These are phyloP conservation scores for Colletotrichum sp. DNA, from an alignment of 2,329 filamentous ascomycete species.

Conservation along the genomic window DNA sequence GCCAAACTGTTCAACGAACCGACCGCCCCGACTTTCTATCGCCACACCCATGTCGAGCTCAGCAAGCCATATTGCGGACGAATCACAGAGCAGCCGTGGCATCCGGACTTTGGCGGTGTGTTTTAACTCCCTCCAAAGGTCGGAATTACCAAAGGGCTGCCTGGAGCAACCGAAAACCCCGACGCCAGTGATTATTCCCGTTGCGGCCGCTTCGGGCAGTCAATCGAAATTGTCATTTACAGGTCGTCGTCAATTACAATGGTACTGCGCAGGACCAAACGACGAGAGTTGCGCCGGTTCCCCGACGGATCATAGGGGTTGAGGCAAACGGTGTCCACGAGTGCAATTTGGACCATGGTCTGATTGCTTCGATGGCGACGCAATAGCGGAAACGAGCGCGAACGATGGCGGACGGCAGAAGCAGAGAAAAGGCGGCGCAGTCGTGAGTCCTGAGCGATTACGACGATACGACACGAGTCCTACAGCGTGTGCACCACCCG, in stretches of 20 bases:
- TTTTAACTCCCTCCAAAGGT: not conserved
- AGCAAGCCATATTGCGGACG: slow-evolving; percentile 4
- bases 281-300: not conserved
- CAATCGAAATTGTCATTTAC: not conserved
- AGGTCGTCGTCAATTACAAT: not conserved
- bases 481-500: not conserved
- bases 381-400: not conserved
- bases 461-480: slow-evolving; percentile 16
- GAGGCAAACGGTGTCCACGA: not conserved
- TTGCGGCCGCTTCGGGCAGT: not conserved
- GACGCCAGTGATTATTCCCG: not conserved
- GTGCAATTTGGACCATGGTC: not conserved
- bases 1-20: not conserved
- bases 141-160: slow-evolving; percentile 15
- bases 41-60: not conserved
- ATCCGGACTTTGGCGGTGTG: slow-evolving; percentile 19
- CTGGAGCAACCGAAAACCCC: slow-evolving; percentile 9
- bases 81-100: slow-evolving; percentile 4
- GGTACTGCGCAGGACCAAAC: not conserved
- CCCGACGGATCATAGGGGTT: not conserved
- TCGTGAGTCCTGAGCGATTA: not conserved
- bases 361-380: not conserved
- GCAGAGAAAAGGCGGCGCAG: not conserved
- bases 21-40: slow-evolving; percentile 3
- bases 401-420: not conserved